Evolutionary conservation across 306 rosid genomes (phyloP).

Genomic region (Mucuna pruriens): DNA sequence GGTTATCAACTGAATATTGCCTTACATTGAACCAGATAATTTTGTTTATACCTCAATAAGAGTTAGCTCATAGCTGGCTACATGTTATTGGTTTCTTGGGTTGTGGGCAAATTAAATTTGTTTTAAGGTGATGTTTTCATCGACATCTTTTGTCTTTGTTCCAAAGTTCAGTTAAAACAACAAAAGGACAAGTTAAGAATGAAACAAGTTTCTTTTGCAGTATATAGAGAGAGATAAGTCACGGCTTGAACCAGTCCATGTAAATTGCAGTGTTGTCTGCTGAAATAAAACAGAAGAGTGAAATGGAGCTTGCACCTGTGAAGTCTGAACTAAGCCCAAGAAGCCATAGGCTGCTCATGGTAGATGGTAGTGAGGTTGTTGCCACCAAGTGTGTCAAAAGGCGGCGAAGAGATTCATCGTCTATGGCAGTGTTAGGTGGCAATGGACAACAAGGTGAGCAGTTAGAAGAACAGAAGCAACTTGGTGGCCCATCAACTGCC

Average conservation of each 20-base stretch:
- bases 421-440: conserved; percentile 26
- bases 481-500: conserved; percentile 49
- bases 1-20: background rate
- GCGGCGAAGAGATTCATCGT: conserved; percentile 51
- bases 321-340: conserved; percentile 52
- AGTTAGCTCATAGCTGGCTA: background rate
- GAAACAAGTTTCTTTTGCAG: conserved; percentile 34
- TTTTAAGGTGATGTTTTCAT: conserved; percentile 50
- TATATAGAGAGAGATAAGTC: conserved; percentile 30
- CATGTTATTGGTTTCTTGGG: conserved; percentile 31
- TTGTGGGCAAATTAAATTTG: conserved; percentile 44
- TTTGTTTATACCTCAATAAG: conserved; percentile 22
- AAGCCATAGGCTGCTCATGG: conserved; percentile 43
- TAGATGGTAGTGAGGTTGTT: conserved; percentile 46
- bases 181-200: conserved; percentile 37
- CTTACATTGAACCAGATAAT: conserved; percentile 24
- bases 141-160: conserved; percentile 46
- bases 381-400: conserved; percentile 53
- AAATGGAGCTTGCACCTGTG: conserved; percentile 54
- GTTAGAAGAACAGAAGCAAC: conserved; percentile 36
- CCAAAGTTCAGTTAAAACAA: conserved; percentile 19
- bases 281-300: background rate
- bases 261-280: conserved; percentile 13
- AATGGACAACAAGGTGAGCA: conserved; percentile 42
- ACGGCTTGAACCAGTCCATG: conserved; percentile 28